Evolutionary conservation across 1,284 basidiomycete species (phyloP).

Genomic region (Leucoagaricus sp.): DNA sequence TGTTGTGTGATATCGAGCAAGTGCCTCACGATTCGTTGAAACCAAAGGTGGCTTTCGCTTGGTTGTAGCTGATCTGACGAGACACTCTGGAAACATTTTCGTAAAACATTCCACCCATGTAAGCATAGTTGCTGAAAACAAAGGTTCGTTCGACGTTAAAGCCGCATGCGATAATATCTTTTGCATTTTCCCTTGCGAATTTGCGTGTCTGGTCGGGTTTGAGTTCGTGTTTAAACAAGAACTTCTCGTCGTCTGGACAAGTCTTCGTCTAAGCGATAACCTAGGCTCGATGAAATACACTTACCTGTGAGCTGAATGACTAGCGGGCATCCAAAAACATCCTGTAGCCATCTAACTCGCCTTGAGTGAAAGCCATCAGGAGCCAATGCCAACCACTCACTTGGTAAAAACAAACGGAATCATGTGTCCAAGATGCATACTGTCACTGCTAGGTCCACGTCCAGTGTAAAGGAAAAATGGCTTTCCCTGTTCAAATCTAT

Average conservation of each 20-base stretch:
- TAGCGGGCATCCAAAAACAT: conserved; percentile 92
- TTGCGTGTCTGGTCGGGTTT: conserved; percentile 88
- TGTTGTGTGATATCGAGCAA: conserved; percentile 1
- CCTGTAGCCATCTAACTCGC: conserved; percentile 84
- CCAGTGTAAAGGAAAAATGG: conserved; percentile 99
- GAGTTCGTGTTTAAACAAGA: conserved; percentile 94
- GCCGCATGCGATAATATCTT: conserved; percentile 96
- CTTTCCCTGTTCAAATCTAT: conserved; percentile 95
- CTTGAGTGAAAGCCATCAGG: not conserved
- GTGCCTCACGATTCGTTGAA: conserved; percentile 87
- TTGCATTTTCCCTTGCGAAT: conserved; percentile 87
- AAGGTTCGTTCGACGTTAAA: conserved; percentile 94
- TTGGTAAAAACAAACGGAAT: conserved; percentile 98
- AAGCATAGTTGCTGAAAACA: conserved; percentile 94
- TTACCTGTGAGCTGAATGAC: conserved; percentile 92
- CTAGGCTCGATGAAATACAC: not conserved
- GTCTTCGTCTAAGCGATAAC: not conserved
- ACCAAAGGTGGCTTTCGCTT: conserved; percentile 95
- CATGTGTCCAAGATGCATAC: conserved; percentile 98
- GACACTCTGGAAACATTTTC: conserved; percentile 94
- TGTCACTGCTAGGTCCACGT: conserved; percentile 93
- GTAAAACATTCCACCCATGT: conserved; percentile 92
- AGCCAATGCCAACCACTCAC: conserved; percentile 44
- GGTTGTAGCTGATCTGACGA: conserved; percentile 90
- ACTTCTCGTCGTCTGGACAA: conserved; percentile 93